Evolutionary conservation across 2,329 filamentous ascomycete species (phyloP), one percentile per base, ranked within the genome.

Genomic region (Colletotrichum neosansevieriae): DNA sequence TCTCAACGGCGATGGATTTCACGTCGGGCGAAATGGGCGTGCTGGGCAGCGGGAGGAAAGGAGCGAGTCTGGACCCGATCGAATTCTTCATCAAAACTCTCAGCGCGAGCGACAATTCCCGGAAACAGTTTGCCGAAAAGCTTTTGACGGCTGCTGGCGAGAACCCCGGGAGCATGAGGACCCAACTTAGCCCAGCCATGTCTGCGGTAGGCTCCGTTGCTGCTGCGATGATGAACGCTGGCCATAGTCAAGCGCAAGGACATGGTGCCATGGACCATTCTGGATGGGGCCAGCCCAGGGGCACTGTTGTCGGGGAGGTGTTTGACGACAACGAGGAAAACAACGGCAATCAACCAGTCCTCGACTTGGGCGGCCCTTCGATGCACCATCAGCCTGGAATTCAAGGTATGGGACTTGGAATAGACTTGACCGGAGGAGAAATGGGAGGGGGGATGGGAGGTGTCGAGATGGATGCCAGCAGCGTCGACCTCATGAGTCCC

Each of bases 71-170:
- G 34, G 82, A 84, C 44, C 80, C 81, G 5, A 76, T 84, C 34
- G 79, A 81, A 68, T 79, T 83, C 17, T 83, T 84, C 70, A 78
- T 84, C 13, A 78, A 77, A 44, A 83, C 79, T 0, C 73, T 84
- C 15, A 82, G 80, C 56, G 77, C 79, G 5, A 83, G 79, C 42
- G 81, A 81, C 4, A 83, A 83, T 59, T 81, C 79, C 63, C 76
- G 81, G 47, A 76, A 75, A 19, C 79, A 82, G 68, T 84, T 80
- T 60, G 82, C 82, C 3, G 80, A 82, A 64, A 74, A 81, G 29
- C 76, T 84, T 2, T 73, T 83, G 5, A 76, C 78, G 56, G 81
- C 82, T 63, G 81, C 80, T 9, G 75, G 75, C 4, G 78, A 82
- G 70, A 80, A 79, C 49, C 79, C 81, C 0, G 78, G 76, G 7